Evolutionary conservation across 2,329 filamentous ascomycete genomes (phyloP).

Genomic region (Arachnopeziza araneosa): DNA sequence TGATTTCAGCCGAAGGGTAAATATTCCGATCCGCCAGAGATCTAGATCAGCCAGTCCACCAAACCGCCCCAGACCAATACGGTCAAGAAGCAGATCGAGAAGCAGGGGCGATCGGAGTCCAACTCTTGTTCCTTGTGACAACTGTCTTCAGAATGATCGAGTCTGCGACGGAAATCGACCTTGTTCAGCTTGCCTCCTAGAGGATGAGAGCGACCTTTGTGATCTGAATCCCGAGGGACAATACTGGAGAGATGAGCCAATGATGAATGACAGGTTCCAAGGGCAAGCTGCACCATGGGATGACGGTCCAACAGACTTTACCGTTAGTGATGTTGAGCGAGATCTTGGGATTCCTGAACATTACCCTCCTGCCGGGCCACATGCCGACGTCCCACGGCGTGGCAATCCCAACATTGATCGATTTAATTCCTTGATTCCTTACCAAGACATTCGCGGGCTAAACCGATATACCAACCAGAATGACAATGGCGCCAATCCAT

Average conservation of each 20-base stretch:
- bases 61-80: no score
- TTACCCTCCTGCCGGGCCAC: not conserved
- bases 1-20: not conserved
- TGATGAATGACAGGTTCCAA: not conserved
- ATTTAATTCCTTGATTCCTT: not conserved
- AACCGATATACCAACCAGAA: not conserved
- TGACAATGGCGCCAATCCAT: not conserved
- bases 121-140: not conserved
- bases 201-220: not conserved
- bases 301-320: not conserved
- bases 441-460: not conserved
- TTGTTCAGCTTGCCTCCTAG: not conserved
- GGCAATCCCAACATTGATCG: not conserved
- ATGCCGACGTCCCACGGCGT: not conserved
- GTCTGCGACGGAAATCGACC: not conserved
- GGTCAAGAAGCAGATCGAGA: no score
- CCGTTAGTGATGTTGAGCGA: not conserved
- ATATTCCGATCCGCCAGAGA: not conserved
- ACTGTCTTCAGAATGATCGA: not conserved
- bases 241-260: not conserved
- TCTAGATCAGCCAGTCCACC: not conserved
- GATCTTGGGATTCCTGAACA: not conserved
- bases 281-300: not conserved
- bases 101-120: no score
- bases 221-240: not conserved